These are phyloP conservation scores for Lactarius tabidus DNA, from an alignment of 768 basidiomycete species.

Conservation along the genomic window DNA sequence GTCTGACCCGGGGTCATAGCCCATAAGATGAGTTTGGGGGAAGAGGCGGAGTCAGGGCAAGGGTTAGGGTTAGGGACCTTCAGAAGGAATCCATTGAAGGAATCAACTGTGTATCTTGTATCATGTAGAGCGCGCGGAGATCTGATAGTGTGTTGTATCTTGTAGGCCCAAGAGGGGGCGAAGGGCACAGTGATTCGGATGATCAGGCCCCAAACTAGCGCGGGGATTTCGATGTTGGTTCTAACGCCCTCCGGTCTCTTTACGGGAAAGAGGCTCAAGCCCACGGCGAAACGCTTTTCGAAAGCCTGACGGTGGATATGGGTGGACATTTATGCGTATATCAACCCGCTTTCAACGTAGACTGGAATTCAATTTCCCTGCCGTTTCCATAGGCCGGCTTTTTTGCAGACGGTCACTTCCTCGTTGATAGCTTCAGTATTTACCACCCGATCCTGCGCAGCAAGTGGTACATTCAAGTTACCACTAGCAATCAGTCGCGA, in stretches of 20 bases:
- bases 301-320: neutral
- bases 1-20: too few relatives aligned
- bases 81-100: too few relatives aligned
- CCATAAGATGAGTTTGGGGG: too few relatives aligned
- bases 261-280: neutral
- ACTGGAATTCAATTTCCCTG: neutral
- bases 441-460: neutral
- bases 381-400: conserved; percentile 3
- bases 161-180: neutral
- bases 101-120: too few relatives aligned
- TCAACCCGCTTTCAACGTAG: too few relatives aligned
- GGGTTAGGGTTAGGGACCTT: too few relatives aligned
- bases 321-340: neutral
- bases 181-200: neutral
- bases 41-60: too few relatives aligned
- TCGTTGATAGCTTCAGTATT: neutral
- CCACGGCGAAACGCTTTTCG: neutral
- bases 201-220: too few relatives aligned
- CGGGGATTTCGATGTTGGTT: conserved; percentile 3
- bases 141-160: neutral
- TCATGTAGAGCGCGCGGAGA: too few relatives aligned
- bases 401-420: conserved; percentile 8
- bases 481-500: neutral
- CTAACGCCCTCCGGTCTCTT: neutral
- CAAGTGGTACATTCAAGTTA: neutral